Conservation (phyloP, 2,329 filamentous ascomycete genomes). For the Pseudocercospora cruenta region DNA sequence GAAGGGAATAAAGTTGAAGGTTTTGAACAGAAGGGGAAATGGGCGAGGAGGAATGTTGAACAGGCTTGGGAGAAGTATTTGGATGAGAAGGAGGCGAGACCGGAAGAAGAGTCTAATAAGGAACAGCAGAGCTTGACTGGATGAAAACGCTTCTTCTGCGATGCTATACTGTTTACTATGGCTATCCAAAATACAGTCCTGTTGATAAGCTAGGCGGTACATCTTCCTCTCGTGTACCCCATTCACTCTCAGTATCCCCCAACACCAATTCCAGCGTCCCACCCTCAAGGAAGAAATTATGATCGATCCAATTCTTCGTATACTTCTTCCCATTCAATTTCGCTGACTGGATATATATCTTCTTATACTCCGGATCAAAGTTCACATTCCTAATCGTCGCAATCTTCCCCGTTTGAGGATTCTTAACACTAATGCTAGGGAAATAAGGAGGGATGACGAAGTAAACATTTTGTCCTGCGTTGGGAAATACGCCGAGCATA, state of each 20-base stretch:
- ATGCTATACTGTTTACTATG: constrained; percentile 13
- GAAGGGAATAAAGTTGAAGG: constrained; percentile 31
- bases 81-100: neutral
- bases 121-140: too few relatives aligned
- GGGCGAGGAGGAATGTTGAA: constrained; percentile 33
- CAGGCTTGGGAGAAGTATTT: constrained; percentile 24
- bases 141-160: neutral
- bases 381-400: constrained; percentile 53
- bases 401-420: constrained; percentile 58
- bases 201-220: constrained; percentile 51
- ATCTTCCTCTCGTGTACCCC: constrained; percentile 54
- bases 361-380: constrained; percentile 45
- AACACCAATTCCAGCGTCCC: constrained; percentile 68
- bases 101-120: too few relatives aligned
- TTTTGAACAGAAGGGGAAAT: constrained; percentile 33
- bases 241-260: constrained; percentile 51
- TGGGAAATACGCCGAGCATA: constrained; percentile 69
- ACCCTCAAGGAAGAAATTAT: constrained; percentile 66
- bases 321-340: constrained; percentile 66
- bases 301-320: constrained; percentile 67
- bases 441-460: constrained; percentile 62
- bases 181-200: constrained; percentile 22
- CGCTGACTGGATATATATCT: constrained; percentile 66
- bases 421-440: constrained; percentile 58
- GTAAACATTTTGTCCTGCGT: constrained; percentile 66